phyloP scores from a whole-genome alignment of 257 asterid genomes.

The Voacanga thouarsii region DNA sequence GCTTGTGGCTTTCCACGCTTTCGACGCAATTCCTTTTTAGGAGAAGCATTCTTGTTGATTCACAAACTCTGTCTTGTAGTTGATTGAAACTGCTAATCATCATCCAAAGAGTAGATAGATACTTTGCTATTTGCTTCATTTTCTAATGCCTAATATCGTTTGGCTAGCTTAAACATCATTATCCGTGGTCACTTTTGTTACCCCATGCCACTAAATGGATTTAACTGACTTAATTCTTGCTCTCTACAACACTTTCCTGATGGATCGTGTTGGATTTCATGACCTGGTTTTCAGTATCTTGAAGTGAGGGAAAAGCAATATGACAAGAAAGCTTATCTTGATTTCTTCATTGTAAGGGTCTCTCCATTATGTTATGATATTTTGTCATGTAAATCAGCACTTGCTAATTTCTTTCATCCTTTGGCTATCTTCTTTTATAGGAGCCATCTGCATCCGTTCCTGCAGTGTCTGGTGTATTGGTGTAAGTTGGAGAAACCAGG shows the following conservation, averaged over 20 bases:
- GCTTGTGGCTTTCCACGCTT: background rate
- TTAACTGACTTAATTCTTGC: background rate
- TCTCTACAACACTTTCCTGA: background rate
- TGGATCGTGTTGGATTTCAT: background rate
- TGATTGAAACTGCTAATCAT: background rate
- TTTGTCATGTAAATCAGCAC: background rate
- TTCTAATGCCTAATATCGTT: background rate
- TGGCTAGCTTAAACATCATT: slow-evolving; percentile 1
- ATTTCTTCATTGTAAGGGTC: slow-evolving; percentile 69
- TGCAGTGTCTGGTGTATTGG: slow-evolving; percentile 60
- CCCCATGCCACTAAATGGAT: background rate
- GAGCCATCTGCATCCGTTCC: slow-evolving; percentile 54
- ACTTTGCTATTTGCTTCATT: background rate
- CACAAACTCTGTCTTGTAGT: background rate
- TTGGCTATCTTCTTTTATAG: slow-evolving; percentile 33
- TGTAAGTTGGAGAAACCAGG: slow-evolving; percentile 52
- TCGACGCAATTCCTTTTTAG: background rate
- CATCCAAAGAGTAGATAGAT: background rate
- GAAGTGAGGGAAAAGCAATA: slow-evolving; percentile 98
- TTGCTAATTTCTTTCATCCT: background rate
- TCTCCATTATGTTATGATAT: background rate
- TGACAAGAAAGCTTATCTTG: slow-evolving; percentile 72
- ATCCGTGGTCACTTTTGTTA: background rate
- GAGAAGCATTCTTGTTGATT: background rate
- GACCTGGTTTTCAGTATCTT: slow-evolving; percentile 51